Evolutionary conservation across 2,329 filamentous ascomycete species (phyloP).

Genomic region (Diaporthe sp.): DNA sequence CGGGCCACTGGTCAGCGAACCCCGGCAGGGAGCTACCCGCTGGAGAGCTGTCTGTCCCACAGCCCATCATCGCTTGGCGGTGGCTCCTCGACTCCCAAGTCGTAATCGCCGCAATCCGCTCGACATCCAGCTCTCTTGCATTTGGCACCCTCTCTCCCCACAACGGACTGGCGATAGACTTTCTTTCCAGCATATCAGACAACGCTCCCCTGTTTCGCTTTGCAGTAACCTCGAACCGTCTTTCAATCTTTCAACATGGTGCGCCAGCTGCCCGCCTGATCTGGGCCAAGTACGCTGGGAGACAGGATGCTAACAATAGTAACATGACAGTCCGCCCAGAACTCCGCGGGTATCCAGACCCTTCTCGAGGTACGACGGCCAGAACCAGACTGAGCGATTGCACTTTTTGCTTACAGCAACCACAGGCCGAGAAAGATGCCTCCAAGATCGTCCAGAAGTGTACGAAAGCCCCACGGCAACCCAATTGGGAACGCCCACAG

Average conservation of each 20-base stretch:
- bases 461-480: conserved; percentile 60
- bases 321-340: conserved; percentile 86
- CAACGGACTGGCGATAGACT: conserved; percentile 5
- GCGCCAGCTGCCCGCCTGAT: conserved; percentile 12
- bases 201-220: too few relatives aligned
- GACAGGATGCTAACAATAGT: conserved; percentile 44
- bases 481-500: not conserved
- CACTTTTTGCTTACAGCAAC: conserved; percentile 37
- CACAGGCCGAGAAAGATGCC: conserved; percentile 94
- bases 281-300: not conserved
- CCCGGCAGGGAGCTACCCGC: conserved; percentile 37
- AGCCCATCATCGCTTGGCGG: conserved; percentile 39
- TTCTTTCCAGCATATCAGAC: not conserved
- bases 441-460: conserved; percentile 99
- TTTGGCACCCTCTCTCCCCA: not conserved
- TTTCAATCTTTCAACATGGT: conserved; percentile 42
- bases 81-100: conserved; percentile 20
- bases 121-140: not conserved
- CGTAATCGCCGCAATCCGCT: conserved; percentile 32
- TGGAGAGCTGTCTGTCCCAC: conserved; percentile 29
- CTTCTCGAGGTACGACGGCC: conserved; percentile 88
- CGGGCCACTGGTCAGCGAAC: not conserved
- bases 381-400: accelerated
- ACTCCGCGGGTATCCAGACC: conserved; percentile 98
- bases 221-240: not conserved